Evolutionary conservation across 495 filamentous ascomycete genomes (phyloP), one percentile per base, ranked within the genome.

Genomic region (Emericellopsis terricola): DNA sequence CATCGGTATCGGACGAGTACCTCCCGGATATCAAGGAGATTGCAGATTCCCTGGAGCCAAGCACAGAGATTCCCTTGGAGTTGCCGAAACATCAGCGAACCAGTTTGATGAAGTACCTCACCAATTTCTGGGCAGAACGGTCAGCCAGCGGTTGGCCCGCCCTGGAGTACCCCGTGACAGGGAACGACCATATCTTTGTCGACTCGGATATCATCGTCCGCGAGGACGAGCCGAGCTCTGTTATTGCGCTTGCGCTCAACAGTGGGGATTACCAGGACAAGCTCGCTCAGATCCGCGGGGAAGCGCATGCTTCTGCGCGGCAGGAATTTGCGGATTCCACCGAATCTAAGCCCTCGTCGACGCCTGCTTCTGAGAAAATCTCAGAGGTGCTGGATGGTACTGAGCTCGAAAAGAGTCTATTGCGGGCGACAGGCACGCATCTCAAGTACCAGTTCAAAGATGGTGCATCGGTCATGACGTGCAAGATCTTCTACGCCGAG

Each of bases 191-290:
- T 50, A 81, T 96, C 29, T 96, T 94, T 49, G 81, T 81, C 18
- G 91, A 99, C 55, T 91, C 83, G n/a, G 82, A 96, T 54, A 80
- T 99, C 34, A 89, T 99, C 36, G 82, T 99, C 36, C 75, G 85
- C 8, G 89, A 99, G 48, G 89, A 96, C 50, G 89, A 99, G 52
- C 91, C 89, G 2, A 94, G 85, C 53, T 96, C 89, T 4, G 60
- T 99, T 17, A 83, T 99, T 29, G 86, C 89, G 1, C 87, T 96
- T 52, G 83, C 86, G 2, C 59, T 99, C 29, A 78, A 76, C 37
- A 87, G 79, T 1, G 64, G 71, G 30, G 81, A 94, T 43, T 99
- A 99, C 50, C 71, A 70, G 35, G 64, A 64, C 27, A 94, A 93
- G 45, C 59, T 94, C 15, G 57, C 67, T 7, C 68, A 60, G 14